Evolutionary conservation across 495 filamentous ascomycete species (phyloP), one percentile per base, ranked within the genome.

Genomic region (Darksidea phi): DNA sequence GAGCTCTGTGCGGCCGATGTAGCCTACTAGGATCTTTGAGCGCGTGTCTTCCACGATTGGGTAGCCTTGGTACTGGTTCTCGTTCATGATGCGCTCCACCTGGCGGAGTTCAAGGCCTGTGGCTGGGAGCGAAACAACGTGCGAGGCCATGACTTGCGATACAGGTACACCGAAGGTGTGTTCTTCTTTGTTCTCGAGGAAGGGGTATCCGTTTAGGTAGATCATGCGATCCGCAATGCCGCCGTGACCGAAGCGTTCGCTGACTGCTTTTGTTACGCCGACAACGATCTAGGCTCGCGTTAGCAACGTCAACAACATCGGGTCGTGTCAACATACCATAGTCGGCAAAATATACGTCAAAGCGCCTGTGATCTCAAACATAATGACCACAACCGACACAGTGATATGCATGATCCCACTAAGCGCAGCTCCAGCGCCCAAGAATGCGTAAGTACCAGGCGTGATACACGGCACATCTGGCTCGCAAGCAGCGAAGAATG

Each of bases 181-280:
- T 52, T 97, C 95, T 75, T 97, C 95, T 72, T 98, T 98, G 74
- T 90, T 96, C 75, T 98, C 94, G 3, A 98, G 81, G 78, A 95
- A 97, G 0, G 94, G 94, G 70, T 97, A 97, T 17, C 94, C 94
- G 69, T 89, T 98, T 79, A 97, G 96, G 92, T 91, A 97, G 62
- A 98, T 98, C 90, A 96, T 95, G 61, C 94, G 87, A 73, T 98
- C 94, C 12, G 94, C 94, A 56, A 98, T 97, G 28, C 94, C 94
- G 4, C 95, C 94, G 68, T 95, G 96, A 23, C 91, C 89, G 70
- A 95, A 95, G 17, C 91, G 82, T 57, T 95, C 90, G 48, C 89
- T 84, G 61, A 98, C 88, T 10, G 91, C 90, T 78, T 98, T 98
- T 55, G 95, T 97, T 43, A 97, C 87, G 24, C 94, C 94, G 20